These are phyloP conservation scores for Paramecium primaurelia DNA, from an alignment of 73 alveolate species.

Conservation along the genomic window DNA sequence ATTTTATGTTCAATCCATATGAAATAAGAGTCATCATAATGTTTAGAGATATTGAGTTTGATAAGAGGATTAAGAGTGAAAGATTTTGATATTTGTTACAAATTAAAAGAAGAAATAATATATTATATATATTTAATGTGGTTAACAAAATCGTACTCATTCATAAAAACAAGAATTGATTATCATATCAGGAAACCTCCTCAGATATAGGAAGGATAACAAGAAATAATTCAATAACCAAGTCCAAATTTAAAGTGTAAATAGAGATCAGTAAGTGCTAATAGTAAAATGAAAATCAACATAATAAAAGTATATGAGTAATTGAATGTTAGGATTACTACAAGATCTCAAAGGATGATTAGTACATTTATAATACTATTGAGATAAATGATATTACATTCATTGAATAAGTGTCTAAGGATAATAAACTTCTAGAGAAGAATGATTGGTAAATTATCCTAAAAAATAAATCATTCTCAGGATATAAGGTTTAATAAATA, in stretches of 20 bases:
- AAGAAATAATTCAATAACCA: not conserved
- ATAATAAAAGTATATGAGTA: not conserved
- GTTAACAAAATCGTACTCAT: not conserved
- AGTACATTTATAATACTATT: not conserved
- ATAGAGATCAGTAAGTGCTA: not conserved
- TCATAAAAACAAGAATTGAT: not conserved
- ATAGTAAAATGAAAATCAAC: not conserved
- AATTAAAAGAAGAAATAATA: not conserved
- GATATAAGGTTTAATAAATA: not conserved
- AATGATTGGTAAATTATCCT: not conserved
- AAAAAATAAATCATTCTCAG: not conserved
- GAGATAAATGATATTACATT: not conserved
- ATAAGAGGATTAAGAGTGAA: slow-evolving; percentile 85
- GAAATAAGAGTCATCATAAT: slow-evolving; percentile 95
- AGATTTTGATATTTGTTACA: slow-evolving; percentile 53
- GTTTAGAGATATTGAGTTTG: slow-evolving; percentile 91
- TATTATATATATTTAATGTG: not conserved
- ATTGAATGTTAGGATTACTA: not conserved
- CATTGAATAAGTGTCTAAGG: not conserved
- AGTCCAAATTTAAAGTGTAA: not conserved
- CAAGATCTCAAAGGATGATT: not conserved
- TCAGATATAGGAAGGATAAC: not conserved
- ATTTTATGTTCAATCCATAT: slow-evolving; percentile 94
- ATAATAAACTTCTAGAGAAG: not conserved
- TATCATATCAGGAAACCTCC: not conserved